phyloP scores from a whole-genome alignment of 2,329 filamentous ascomycete genomes.

The Ceratocystiopsis brevicomis region DNA sequence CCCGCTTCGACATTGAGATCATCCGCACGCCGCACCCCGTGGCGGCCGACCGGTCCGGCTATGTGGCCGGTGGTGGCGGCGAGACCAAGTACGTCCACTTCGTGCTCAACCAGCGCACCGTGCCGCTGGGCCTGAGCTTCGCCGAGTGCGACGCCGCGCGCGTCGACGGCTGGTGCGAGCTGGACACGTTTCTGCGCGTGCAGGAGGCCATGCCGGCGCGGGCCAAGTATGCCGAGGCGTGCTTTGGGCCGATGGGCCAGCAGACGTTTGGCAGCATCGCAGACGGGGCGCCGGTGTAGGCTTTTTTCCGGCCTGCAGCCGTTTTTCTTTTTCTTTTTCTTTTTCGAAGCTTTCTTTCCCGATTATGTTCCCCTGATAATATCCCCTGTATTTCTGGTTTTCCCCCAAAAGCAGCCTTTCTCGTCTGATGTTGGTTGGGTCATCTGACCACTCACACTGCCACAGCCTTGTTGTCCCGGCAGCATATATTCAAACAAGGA shows the following conservation, averaged over 20 bases:
- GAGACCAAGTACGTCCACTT: slow-evolving; percentile 57
- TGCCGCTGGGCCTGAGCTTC: slow-evolving; percentile 49
- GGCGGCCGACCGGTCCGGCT: slow-evolving; percentile 32
- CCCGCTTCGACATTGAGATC: slow-evolving; percentile 54
- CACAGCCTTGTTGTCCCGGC: no score
- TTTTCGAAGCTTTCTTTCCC: background rate
- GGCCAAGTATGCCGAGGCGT: slow-evolving; percentile 46
- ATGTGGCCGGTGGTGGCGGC: slow-evolving; percentile 24
- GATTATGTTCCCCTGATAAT: no score
- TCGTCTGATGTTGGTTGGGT: no score
- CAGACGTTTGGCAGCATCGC: slow-evolving; percentile 28
- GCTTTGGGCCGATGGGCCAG: slow-evolving; percentile 37
- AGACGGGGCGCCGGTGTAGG: slow-evolving; percentile 25
- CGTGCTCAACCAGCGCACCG: slow-evolving; percentile 52
- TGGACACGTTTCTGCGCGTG: slow-evolving; percentile 45
- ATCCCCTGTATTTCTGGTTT: no score
- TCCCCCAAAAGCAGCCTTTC: no score
- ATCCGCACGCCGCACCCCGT: slow-evolving; percentile 49
- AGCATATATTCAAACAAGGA: no score
- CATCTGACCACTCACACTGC: no score
- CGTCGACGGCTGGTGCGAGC: slow-evolving; percentile 60
- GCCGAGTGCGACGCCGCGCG: slow-evolving; percentile 40
- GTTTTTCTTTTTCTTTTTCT: no score
- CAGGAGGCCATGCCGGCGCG: slow-evolving; percentile 38
- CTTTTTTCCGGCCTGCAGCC: no score